These are phyloP conservation scores for Colletotrichum viniferum DNA, from an alignment of 2,329 filamentous ascomycete species.

Conservation along the genomic window DNA sequence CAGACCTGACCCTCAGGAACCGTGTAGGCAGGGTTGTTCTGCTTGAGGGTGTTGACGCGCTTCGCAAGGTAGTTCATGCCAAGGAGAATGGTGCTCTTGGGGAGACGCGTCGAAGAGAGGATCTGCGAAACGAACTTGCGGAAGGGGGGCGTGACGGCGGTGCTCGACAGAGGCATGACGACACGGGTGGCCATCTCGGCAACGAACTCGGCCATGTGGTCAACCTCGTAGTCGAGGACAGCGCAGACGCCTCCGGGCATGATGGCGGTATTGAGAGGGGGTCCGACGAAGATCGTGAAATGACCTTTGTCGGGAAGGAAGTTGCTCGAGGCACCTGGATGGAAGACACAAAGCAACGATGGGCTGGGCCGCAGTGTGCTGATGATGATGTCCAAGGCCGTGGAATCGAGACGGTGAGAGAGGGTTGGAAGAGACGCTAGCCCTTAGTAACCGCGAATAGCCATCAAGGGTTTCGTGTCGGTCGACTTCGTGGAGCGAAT, in stretches of 20 bases:
- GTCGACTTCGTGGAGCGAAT: not conserved
- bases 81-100: conserved; percentile 88
- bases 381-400: not conserved
- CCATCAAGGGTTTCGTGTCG: conserved; percentile 13
- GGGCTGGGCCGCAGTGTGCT: not conserved
- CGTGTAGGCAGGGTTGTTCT: conserved; percentile 53
- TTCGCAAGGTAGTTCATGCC: conserved; percentile 89
- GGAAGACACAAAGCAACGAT: not conserved
- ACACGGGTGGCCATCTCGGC: conserved; percentile 79
- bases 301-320: conserved; percentile 40
- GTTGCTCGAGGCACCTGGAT: conserved; percentile 7
- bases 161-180: conserved; percentile 50
- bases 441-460: conserved; percentile 14
- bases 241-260: conserved; percentile 87
- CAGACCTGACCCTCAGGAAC: conserved; percentile 76
- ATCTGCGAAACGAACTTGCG: conserved; percentile 93
- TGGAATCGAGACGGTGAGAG: not conserved
- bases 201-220: conserved; percentile 94
- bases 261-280: conserved; percentile 39
- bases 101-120: conserved; percentile 85
- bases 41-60: conserved; percentile 76
- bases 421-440: not conserved
- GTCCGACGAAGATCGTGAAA: conserved; percentile 44
- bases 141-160: conserved; percentile 70
- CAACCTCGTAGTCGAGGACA: conserved; percentile 95